These are phyloP conservation scores for Mycena albidolilacea DNA, from an alignment of 768 basidiomycete species.

Conservation along the genomic window DNA sequence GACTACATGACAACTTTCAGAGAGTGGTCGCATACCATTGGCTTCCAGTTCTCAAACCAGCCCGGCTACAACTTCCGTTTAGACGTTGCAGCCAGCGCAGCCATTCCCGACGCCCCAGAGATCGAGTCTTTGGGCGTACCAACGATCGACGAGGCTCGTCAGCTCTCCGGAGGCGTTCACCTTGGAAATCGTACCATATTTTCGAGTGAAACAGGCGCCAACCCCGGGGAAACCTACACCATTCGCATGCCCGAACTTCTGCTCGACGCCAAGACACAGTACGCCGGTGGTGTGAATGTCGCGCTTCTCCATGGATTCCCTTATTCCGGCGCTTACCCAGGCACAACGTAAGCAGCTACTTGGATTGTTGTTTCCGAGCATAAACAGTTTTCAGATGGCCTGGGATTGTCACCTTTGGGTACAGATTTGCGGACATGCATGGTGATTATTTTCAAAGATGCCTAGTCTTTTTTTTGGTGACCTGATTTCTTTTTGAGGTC, in stretches of 20 bases:
- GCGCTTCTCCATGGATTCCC: conserved; percentile 38
- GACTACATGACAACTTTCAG: conserved; percentile 36
- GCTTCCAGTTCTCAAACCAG: conserved; percentile 38
- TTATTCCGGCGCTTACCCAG: conserved; percentile 37
- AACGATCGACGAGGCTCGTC: conserved; percentile 37
- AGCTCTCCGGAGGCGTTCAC: conserved; percentile 38
- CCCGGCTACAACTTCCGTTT: conserved; percentile 39
- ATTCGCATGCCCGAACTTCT: conserved; percentile 36
- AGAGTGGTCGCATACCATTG: conserved; percentile 33
- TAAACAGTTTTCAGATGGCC: conserved; percentile 14
- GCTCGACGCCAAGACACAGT: conserved; percentile 35
- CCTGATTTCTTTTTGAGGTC: conserved; percentile 1
- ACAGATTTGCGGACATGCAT: conserved; percentile 6
- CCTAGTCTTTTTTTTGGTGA: background rate
- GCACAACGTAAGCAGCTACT: conserved; percentile 25
- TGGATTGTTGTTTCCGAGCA: background rate
- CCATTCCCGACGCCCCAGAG: conserved; percentile 38
- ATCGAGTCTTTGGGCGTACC: conserved; percentile 38
- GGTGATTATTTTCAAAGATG: background rate
- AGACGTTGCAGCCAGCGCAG: conserved; percentile 37
- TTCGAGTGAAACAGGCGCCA: conserved; percentile 36
- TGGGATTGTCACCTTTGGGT: conserved; percentile 21
- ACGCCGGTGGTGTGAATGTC: conserved; percentile 37
- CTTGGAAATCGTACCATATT: conserved; percentile 36
- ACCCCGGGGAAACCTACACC: conserved; percentile 14